Percentiles rank a stretch among this genome's conserved stretches.
These are phyloP conservation scores for Blepharisma japonicum DNA, from an alignment of 73 alveolate genomes.

Conservation along the genomic window DNA sequence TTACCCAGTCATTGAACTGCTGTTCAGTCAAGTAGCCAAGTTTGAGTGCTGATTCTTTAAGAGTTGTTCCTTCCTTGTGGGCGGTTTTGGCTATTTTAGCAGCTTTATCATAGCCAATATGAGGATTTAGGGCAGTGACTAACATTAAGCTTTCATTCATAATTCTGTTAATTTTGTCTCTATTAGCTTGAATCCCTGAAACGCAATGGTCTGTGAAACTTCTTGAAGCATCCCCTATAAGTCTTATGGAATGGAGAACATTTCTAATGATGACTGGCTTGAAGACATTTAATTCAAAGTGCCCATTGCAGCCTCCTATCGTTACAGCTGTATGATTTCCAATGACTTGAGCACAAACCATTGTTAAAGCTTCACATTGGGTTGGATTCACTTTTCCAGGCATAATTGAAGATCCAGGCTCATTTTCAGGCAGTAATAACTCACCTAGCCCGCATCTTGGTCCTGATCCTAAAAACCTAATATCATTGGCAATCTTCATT, in stretches of 20 bases:
- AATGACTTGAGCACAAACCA: slow-evolving; percentile 95
- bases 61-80: slow-evolving; percentile 79
- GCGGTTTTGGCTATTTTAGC: slow-evolving; percentile 97
- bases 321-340: slow-evolving; percentile 93
- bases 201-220: slow-evolving; percentile 81
- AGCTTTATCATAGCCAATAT: slow-evolving; percentile 94
- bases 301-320: slow-evolving; percentile 97
- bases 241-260: slow-evolving; percentile 87
- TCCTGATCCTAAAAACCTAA: slow-evolving; percentile 97
- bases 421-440: slow-evolving; percentile 93
- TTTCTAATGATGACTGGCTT: slow-evolving; percentile 96
- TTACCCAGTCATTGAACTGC: slow-evolving; percentile 67
- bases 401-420: slow-evolving; percentile 99
- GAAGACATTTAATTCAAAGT: slow-evolving; percentile 98
- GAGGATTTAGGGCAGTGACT: slow-evolving; percentile 98
- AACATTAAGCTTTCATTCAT: slow-evolving; percentile 83
- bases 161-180: slow-evolving; percentile 69
- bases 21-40: slow-evolving; percentile 71
- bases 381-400: slow-evolving; percentile 99
- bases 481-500: slow-evolving; percentile 98
- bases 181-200: slow-evolving; percentile 64
- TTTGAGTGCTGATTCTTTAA: slow-evolving; percentile 78
- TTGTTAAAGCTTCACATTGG: slow-evolving; percentile 97
- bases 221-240: slow-evolving; percentile 84
- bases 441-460: slow-evolving; percentile 99